Evolutionary conservation across 495 filamentous ascomycete genomes (phyloP).

Genomic region (Staphylotrichum longicolle): DNA sequence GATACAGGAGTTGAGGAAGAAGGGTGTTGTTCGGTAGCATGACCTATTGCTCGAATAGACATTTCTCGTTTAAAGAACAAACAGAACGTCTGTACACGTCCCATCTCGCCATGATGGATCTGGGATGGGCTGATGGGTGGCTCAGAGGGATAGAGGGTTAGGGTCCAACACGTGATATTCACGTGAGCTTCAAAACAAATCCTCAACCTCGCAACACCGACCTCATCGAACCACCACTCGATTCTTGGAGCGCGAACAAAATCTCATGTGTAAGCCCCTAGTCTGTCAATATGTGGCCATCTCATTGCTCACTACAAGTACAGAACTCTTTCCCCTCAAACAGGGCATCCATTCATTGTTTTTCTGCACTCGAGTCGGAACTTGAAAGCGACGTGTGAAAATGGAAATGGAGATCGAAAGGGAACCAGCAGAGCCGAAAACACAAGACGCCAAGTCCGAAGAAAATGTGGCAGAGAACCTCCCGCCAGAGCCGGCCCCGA

Average conservation of each 20-base stretch:
- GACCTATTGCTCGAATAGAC: too few relatives aligned
- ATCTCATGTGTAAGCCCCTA: too few relatives aligned
- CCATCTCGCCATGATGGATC: too few relatives aligned
- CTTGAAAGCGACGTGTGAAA: too few relatives aligned
- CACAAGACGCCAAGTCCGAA: neutral
- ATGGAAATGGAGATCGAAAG: too few relatives aligned
- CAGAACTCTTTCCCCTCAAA: neutral
- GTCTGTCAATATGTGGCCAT: too few relatives aligned
- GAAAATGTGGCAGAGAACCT: neutral
- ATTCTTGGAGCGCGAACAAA: too few relatives aligned
- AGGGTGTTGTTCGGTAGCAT: constrained; percentile 66
- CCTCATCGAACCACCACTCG: too few relatives aligned
- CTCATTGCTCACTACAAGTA: neutral
- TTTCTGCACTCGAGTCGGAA: too few relatives aligned
- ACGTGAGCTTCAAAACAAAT: constrained; percentile 13
- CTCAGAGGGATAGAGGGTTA: constrained; percentile 15
- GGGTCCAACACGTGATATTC: constrained; percentile 22
- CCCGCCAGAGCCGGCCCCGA: neutral
- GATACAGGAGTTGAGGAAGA: constrained; percentile 60
- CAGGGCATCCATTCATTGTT: neutral
- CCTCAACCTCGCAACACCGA: neutral
- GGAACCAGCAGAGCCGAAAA: neutral
- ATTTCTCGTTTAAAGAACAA: too few relatives aligned
- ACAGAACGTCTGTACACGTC: too few relatives aligned
- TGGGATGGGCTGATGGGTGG: too few relatives aligned